A percentile compares a stretch with the other conserved stretches of the same genome.
Conservation (phyloP, 371 early-diverging fungal genomes). For the Circinella umbellata region DNA sequence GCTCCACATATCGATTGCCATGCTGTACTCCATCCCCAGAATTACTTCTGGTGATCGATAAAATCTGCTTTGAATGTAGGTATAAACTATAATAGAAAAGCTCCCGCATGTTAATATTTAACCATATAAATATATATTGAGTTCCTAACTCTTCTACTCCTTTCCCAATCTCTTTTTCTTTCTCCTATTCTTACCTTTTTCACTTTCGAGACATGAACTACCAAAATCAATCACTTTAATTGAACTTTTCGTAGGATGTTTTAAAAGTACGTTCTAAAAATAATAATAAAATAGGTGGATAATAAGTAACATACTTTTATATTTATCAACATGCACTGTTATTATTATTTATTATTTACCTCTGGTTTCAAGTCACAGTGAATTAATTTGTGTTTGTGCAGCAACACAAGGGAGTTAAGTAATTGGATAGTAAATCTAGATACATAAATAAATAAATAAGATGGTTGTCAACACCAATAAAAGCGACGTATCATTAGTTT, state of each 20-base stretch:
- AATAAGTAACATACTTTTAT: not conserved
- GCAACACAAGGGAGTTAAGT: slow-evolving; percentile 75
- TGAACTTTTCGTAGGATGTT: slow-evolving; percentile 68
- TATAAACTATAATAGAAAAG: slow-evolving; percentile 69
- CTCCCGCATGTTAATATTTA: not conserved
- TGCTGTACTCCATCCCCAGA: slow-evolving; percentile 86
- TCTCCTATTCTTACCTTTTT: slow-evolving; percentile 52
- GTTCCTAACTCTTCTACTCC: too few relatives aligned
- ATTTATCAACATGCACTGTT: not conserved
- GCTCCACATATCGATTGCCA: slow-evolving; percentile 99
- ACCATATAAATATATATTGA: not conserved
- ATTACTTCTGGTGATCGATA: slow-evolving; percentile 98
- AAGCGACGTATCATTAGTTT: not conserved
- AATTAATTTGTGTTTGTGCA: slow-evolving; percentile 77
- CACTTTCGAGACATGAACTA: slow-evolving; percentile 86
- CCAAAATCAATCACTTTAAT: slow-evolving; percentile 99
- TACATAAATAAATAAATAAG: not conserved
- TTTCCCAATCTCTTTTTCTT: too few relatives aligned
- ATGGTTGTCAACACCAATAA: not conserved
- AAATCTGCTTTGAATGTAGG: slow-evolving; percentile 97
- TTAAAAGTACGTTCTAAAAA: slow-evolving; percentile 73
- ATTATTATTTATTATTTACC: slow-evolving; percentile 36
- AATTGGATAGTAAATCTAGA: slow-evolving; percentile 82
- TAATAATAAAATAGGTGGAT: not conserved
- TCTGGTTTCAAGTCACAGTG: slow-evolving; percentile 99